Base-by-base conservation (phyloP, 805 yeast genomes). In the Pichia sporocuriosa region DNA sequence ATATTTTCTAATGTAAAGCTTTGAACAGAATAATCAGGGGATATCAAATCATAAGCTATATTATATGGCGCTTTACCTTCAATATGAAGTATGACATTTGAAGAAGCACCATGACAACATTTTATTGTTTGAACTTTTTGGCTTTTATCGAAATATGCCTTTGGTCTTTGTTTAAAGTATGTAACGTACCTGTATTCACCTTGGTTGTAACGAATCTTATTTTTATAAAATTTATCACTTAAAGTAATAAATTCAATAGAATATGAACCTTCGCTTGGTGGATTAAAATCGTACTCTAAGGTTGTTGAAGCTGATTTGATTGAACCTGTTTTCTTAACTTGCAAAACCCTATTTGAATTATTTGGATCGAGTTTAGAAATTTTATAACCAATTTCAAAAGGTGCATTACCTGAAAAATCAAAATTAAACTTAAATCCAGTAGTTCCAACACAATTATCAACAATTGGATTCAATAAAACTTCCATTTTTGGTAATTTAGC, bases 391-490 rank as follows among this genome's bases (percentile, higher is more conserved):
- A 87, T 69, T 41, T 70, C 71, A 63, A 83, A 93, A 1, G 97
- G 97, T 0, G 95, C 84, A 23, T 79, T 75, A 15, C 98, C 97
- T 5, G 71, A 61, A 44, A 89, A 68, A 38, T 81, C 84, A 47
- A 86, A 87, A 25, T 72, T 69, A 45, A 88, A 77, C 20, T 67
- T 67, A 51, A 69, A 76, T 0, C 97, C 98, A 8, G 87, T 80
- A 34, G 88, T 86, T 0, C 98, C 98, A 24, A 93, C 84, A 65
- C 99, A 93, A 37, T 82, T 76, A 54, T 90, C 97, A 21, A 77
- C 68, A 3, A 90, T 77, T 3, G 90, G 77, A 12, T 67, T 67
- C 1, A 87, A 77, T 2, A 50, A 34, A 13, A 76, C 68, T 3
- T 56, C 55, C 16, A 71, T 64, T 2, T 72, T 68, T 3, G 74